Evolutionary conservation across 2,329 filamentous ascomycete genomes (phyloP), one percentile per base, ranked within the genome.

Genomic region (Plectosphaerella plurivora): DNA sequence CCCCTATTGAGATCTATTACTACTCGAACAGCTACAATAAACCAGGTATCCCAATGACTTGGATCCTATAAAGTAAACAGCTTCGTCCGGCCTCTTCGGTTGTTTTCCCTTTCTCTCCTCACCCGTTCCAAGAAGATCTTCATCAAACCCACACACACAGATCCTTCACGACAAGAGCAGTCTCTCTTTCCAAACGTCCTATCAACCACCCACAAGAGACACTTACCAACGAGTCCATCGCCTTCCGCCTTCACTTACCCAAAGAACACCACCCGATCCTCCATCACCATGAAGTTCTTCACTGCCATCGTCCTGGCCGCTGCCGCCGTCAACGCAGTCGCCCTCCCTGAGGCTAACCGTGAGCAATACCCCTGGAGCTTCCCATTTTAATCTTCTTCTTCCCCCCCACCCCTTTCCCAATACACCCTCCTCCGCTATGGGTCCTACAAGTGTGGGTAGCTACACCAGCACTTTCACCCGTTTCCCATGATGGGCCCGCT

Each of bases 241-340:
- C 41, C 18, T 20, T 20, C 35, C 28, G 28, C 20, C 44, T 24
- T 41, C 45, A 42, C 28, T 33, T 9, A 2, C 28, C 28, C 28
- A 33, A 22, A 33, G 28, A 33, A 33, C 28, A 33, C 11, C 28
- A 33, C 8, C 11, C 28, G 8, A 33, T 33, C 28, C 28, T 33
- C 33, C 16, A 25, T 45, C 58, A 64, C 22, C 39, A 68, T 68
- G 66, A 67, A 61, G 59, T 59, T 64, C 35, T 54, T 63, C 55
- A n/a, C 63, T 46, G 46, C 60, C 49, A 44, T 64, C 55, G 57
- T 60, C 50, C 55, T 60, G 46, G 53, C 60, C 49, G 56, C 55
- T 11, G 53, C 54, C 41, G 55, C 59, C 33, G 58, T 57, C 52
- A 53, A 63, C 53, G 65, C 65, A 50, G 60, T 63, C 28, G 62